Evolutionary conservation across 2,329 filamentous ascomycete genomes (phyloP), one percentile per base, ranked within the genome.

Genomic region (Calonectria ilicicola): DNA sequence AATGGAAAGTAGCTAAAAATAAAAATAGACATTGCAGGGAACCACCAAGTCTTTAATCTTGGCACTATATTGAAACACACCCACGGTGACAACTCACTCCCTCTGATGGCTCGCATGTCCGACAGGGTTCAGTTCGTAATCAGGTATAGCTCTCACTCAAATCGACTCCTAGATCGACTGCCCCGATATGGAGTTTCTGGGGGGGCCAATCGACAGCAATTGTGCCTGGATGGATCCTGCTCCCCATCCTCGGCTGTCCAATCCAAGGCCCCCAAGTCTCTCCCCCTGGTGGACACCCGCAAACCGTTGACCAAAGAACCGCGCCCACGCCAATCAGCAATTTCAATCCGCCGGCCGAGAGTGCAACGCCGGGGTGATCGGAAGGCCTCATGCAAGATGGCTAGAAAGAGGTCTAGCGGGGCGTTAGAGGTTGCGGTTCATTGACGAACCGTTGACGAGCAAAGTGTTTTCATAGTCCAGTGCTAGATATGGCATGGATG

Each of bases 361-460:
- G 62, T 53, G 51, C 35, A 32, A 66, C 51, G 51, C 69, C 63
- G 49, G 63, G 32, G 63, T 32, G 44, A 67, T 60, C 44, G 23
- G 68, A 51, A 32, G 63, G 40, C 63, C 53, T 70, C 63, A 67
- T 70, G 69, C 69, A 70, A 70, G 69, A 70, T 62, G 40, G 53
- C 69, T 44, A 26, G 53, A 32, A 44, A 26, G 53, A 70, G 67
- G 64, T 29, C 62, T 70, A 44, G 67, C 64, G 60, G 29, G 67
- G 51, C 26, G 65, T 49, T 60, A 42, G 60, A 70, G 40, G 40
- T 65, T 46, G 49, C 46, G 58, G 32, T 56, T 69, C 19, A 60
- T 60, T 60, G 21, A 40, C 23, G 35, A 60, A 60, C 35, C 32
- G 21, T 40, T 40, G 23, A 21, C 21, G 32, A 17, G 21, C 21